Base-by-base conservation (phyloP, 441 rosid genomes). In the Arabidopsis hybrid region DNA sequence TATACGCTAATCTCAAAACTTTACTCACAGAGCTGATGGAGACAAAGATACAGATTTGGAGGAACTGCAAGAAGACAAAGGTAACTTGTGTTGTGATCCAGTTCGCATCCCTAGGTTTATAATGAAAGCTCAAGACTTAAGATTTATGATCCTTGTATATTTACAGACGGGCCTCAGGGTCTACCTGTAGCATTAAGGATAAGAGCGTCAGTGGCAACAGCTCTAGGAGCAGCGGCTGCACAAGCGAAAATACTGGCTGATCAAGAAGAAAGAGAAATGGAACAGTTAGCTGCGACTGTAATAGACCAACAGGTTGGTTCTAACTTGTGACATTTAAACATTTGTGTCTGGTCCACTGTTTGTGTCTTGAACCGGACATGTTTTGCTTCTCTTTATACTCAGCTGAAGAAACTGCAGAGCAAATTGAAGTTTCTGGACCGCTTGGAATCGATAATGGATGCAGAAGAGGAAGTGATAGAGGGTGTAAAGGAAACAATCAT, bases 211-310 rank as follows among this genome's bases (percentile, higher is more conserved):
- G 85, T 85, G 72, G 95, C 85, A 57, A 86, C 93, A 34, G 91
- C 93, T 61, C 86, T 91, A 36, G 98, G 97, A 78, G 85, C 91
- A 4, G 90, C 87, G 51, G 93, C 95, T 68, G 92, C 93, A 79
- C 87, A 78, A 55, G 97, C 96, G 11, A 95, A 91, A 78, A 47
- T 87, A 67, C 81, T 92, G 88, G 99, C 89, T 16, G 90, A 80
- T 72, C 91, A 88, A 75, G 99, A 95, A 84, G 97, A 88, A 55
- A 78, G 77, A 74, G 95, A 92, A 77, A 88, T 86, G 74, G 90
- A 88, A 72, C 79, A 80, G 47, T 70, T 91, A 75, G 83, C 81
- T 64, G 89, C 95, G 21, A 83, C 68, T 26, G 68, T 95, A 74
- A 72, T 89, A 60, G 91, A 91, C 47, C 76, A 95, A 39, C 98